phyloP scores from a whole-genome alignment of 2,329 filamentous ascomycete species.

The Neopestalotiopsis rosae region DNA sequence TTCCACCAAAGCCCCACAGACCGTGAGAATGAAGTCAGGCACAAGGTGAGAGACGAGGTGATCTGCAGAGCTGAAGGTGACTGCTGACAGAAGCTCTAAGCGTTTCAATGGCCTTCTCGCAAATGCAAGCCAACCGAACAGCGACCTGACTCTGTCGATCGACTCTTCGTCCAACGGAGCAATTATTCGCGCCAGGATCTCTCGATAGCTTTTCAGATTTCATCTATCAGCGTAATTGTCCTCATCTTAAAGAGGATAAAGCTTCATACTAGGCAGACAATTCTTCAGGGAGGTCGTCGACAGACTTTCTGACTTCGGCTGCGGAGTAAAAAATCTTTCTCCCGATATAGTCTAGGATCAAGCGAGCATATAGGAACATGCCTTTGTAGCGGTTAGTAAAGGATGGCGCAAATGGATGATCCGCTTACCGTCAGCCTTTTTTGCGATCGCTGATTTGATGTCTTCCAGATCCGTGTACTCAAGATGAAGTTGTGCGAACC shows the following conservation, averaged over 20 bases:
- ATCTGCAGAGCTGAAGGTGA: slow-evolving; percentile 31
- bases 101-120: slow-evolving; percentile 39
- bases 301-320: slow-evolving; percentile 30
- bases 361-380: slow-evolving; percentile 43
- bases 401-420: not conserved
- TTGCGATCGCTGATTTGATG: slow-evolving; percentile 24
- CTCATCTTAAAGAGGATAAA: too few species aligned
- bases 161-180: slow-evolving; percentile 33
- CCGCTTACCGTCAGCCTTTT: slow-evolving; percentile 34
- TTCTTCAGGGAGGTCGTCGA: slow-evolving; percentile 29
- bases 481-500: slow-evolving; percentile 25
- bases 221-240: not conserved
- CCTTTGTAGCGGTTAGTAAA: slow-evolving; percentile 25
- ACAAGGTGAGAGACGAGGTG: slow-evolving; percentile 19
- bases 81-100: slow-evolving; percentile 39
- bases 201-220: not conserved
- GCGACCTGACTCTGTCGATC: slow-evolving; percentile 30
- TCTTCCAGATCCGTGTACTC: slow-evolving; percentile 21
- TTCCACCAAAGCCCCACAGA: slow-evolving; percentile 30
- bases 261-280: slow-evolving; percentile 30
- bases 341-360: slow-evolving; percentile 40
- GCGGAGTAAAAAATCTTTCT: slow-evolving; percentile 36
- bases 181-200: slow-evolving; percentile 34
- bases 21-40: slow-evolving; percentile 30
- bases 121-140: slow-evolving; percentile 44